Percentiles rank a stretch among this genome's conserved stretches.
phyloP scores from a whole-genome alignment of 2,329 filamentous ascomycete species.

The Cercospora zeina region DNA sequence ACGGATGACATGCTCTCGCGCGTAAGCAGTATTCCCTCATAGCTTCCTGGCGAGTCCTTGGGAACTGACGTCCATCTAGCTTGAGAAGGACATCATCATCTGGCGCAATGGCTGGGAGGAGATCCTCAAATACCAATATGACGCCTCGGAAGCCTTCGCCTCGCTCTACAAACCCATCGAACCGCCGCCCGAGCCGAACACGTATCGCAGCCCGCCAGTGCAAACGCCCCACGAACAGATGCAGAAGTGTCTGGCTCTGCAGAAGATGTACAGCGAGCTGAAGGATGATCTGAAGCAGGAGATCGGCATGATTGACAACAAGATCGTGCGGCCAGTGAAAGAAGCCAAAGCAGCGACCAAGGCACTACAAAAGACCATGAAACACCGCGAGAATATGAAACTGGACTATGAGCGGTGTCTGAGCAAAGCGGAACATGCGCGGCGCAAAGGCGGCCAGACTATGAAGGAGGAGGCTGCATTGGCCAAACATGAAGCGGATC shows the following conservation, averaged over 20 bases:
- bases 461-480: conserved; percentile 72
- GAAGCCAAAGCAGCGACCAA: conserved; percentile 68
- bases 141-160: conserved; percentile 67
- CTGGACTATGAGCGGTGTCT: conserved; percentile 79
- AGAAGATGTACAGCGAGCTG: conserved; percentile 68
- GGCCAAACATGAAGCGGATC: conserved; percentile 69
- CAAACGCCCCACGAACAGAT: conserved; percentile 63
- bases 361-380: conserved; percentile 77
- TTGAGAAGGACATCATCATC: conserved; percentile 71
- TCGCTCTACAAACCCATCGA: conserved; percentile 75
- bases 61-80: conserved; percentile 48
- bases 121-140: conserved; percentile 68
- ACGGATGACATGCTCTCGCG: conserved; percentile 66
- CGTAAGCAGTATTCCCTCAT: neutral
- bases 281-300: conserved; percentile 71
- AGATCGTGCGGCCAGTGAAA: conserved; percentile 68
- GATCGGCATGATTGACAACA: conserved; percentile 67
- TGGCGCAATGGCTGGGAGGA: conserved; percentile 79
- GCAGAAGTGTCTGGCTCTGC: conserved; percentile 64
- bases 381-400: conserved; percentile 79
- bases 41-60: neutral
- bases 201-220: conserved; percentile 54
- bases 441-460: conserved; percentile 68
- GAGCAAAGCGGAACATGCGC: conserved; percentile 66
- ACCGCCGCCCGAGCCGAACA: conserved; percentile 58